These are phyloP conservation scores for Apiotrichum laibachii DNA, from an alignment of 1,284 basidiomycete genomes.

Conservation along the genomic window DNA sequence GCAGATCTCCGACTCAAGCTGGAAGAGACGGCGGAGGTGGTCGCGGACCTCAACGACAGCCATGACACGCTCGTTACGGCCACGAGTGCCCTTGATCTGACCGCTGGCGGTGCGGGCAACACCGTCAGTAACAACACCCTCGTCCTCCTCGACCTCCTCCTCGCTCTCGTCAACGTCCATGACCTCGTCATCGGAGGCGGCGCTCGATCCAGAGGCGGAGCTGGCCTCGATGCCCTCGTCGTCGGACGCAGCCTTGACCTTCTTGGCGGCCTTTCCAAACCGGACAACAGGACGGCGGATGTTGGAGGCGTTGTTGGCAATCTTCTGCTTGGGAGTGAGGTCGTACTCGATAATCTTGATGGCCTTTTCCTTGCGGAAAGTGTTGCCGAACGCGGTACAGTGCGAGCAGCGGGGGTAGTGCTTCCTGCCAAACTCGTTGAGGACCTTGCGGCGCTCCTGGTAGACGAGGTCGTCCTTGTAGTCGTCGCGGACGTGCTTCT, in stretches of 20 bases:
- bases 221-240: conserved; percentile 46
- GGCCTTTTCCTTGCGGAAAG: conserved; percentile 85
- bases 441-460: conserved; percentile 77
- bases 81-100: conserved; percentile 68
- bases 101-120: conserved; percentile 66
- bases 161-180: conserved; percentile 52
- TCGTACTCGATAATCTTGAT: conserved; percentile 95
- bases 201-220: conserved; percentile 52
- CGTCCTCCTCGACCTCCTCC: conserved; percentile 45
- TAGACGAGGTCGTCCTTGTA: conserved; percentile 89
- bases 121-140: conserved; percentile 52
- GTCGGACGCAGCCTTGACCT: conserved; percentile 36
- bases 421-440: conserved; percentile 74
- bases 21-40: conserved; percentile 85
- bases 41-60: conserved; percentile 88
- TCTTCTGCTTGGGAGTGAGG: conserved; percentile 74
- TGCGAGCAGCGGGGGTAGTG: conserved; percentile 65
- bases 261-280: conserved; percentile 55
- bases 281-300: conserved; percentile 37
- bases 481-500: conserved; percentile 64
- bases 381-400: conserved; percentile 72
- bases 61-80: conserved; percentile 83
- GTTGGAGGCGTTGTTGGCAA: conserved; percentile 58
- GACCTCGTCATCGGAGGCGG: conserved; percentile 48
- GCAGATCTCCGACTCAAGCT: conserved; percentile 76